Percentiles rank a stretch among this genome's conserved stretches.
These are phyloP conservation scores for Orobanche coerulescens DNA, from an alignment of 257 asterid species.

Conservation along the genomic window DNA sequence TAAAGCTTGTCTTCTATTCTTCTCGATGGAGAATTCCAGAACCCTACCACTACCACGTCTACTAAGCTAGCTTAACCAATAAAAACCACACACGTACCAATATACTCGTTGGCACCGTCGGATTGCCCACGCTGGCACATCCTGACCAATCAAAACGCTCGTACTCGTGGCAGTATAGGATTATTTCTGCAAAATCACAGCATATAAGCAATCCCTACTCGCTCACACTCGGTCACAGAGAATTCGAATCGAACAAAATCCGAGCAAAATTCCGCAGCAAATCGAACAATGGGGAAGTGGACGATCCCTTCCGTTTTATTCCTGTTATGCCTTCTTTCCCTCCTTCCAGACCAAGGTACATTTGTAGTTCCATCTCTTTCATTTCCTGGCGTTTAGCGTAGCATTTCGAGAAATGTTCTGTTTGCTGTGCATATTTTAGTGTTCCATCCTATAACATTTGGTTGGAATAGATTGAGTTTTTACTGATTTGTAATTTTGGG, in stretches of 20 bases:
- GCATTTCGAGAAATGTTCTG: neutral
- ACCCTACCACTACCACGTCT: conserved; percentile 44
- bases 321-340: conserved; percentile 54
- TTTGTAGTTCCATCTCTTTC: neutral
- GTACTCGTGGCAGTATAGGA: conserved; percentile 28
- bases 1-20: conserved; percentile 20
- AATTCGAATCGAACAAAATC: neutral
- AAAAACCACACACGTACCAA: conserved; percentile 30
- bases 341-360: conserved; percentile 84
- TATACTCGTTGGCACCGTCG: conserved; percentile 16
- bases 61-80: conserved; percentile 34
- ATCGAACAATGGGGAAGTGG: conserved; percentile 70
- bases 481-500: neutral
- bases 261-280: neutral
- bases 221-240: neutral
- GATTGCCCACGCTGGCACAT: conserved; percentile 44
- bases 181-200: conserved; percentile 11
- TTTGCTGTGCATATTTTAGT: neutral
- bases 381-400: neutral
- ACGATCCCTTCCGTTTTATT: conserved; percentile 60
- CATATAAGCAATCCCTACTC: conserved; percentile 1
- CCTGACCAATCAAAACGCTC: conserved; percentile 35
- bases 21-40: conserved; percentile 38
- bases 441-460: neutral
- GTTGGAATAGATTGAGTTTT: neutral